Base-by-base conservation (phyloP, 768 basidiomycete species). In the Ramaria rubella region DNA sequence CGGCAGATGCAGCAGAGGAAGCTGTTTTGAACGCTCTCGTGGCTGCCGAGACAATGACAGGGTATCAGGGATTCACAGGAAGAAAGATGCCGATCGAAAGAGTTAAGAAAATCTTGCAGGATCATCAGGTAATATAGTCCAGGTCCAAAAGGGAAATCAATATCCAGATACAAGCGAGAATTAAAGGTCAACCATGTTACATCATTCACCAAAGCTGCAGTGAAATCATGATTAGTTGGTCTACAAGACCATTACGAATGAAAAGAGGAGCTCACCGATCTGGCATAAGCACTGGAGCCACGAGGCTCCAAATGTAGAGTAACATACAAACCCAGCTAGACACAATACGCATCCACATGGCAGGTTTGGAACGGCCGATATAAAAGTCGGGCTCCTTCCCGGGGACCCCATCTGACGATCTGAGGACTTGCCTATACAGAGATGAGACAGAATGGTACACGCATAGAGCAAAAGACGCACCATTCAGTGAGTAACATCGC, bases 321-420 rank as follows among this genome's bases (percentile, higher is more conserved):
- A 85, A 55, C 72, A 92, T 86, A 69, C 92, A 97, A 24, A 95
- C 79, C 95, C 95, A 99, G 61, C 90, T 90, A 29, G 91, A 94
- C 45, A 98, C 89, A 30, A 98, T 81, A 4, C 96, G 78, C 91
- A 97, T 97, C 96, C 96, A 99, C 95, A 99, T 98, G 3, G 96
- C 94, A 8, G 89, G 86, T 68, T 94, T 90, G 4, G 92, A 94
- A 34, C 94, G 84, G 17, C 96, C 96, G 48, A 98, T 98, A 69
- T 92, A 90, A 36, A 97, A 86, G 59, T 87, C 82, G 42, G 80
- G 73, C 54, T 81, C 77, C n/a, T 82, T 77, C 0, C 66, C 67
- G 43, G 76, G 69, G 7, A 75, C 75, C 59, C 69, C 14, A 77
- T 70, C 27, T 74, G 80, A 45, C 73, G 69, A 61, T 80, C 82